Evolutionary conservation across 176 grass and related monocot genomes (phyloP).

Genomic region (Ensete glaucum): DNA sequence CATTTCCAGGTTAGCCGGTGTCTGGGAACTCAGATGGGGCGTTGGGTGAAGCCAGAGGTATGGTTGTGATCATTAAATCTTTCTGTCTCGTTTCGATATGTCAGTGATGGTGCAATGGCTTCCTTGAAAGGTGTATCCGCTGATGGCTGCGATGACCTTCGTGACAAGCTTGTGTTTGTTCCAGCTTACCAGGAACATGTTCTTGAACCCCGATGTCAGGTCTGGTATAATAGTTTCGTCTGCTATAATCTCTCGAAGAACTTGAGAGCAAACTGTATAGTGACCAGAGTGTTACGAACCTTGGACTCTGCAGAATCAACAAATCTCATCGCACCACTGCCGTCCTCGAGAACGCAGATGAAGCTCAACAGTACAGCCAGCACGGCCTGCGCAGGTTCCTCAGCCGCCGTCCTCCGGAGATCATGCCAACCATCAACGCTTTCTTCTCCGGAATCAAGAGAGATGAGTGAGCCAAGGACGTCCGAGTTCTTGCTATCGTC

Average conservation of each 20-base stretch:
- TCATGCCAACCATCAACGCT: conserved; percentile 54
- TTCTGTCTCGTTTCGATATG: not conserved
- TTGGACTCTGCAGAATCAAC: conserved; percentile 28
- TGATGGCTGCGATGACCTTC: conserved; percentile 70
- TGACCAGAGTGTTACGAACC: too few species aligned
- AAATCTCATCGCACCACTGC: conserved; percentile 48
- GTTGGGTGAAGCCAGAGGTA: conserved; percentile 40
- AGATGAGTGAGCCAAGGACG: too few species aligned
- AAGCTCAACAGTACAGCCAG: conserved; percentile 56
- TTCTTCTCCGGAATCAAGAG: conserved; percentile 32
- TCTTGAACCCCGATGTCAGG: conserved; percentile 80
- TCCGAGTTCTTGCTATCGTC: too few species aligned
- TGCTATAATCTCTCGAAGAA: too few species aligned
- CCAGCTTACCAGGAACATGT: conserved; percentile 49
- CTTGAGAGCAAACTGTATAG: too few species aligned
- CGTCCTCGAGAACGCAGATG: conserved; percentile 53
- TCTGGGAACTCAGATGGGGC: conserved; percentile 17
- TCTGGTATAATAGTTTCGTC: not conserved
- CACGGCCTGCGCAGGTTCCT: conserved; percentile 62
- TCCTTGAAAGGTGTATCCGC: conserved; percentile 56
- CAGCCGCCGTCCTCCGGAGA: conserved; percentile 39
- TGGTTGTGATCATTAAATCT: not conserved
- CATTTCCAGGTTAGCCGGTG: not conserved
- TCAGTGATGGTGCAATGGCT: not conserved
- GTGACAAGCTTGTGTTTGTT: conserved; percentile 73